phyloP scores from a whole-genome alignment of 306 rosid genomes.

The Citrullus colocynthis region DNA sequence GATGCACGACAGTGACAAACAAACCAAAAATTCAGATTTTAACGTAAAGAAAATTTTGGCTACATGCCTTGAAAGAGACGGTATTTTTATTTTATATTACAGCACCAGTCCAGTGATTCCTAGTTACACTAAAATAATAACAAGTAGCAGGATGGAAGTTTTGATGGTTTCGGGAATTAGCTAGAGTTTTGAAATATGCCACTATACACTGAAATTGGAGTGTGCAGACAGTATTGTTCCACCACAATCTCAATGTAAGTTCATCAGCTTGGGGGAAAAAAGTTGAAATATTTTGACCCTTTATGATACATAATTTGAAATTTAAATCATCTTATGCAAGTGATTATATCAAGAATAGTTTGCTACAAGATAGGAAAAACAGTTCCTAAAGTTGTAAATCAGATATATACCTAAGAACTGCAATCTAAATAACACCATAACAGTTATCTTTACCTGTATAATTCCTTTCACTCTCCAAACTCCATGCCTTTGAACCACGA shows the following conservation, averaged over 20 bases:
- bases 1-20: not conserved
- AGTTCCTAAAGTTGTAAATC: not conserved
- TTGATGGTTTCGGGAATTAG: not conserved
- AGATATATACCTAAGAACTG: not conserved
- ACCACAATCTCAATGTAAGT: not conserved
- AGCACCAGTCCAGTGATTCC: not conserved
- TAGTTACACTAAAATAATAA: not conserved
- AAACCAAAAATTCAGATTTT: not conserved
- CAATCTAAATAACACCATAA: not conserved
- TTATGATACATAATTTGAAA: not conserved
- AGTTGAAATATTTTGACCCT: not conserved
- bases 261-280: no score
- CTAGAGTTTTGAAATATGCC: not conserved
- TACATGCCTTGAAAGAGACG: not conserved
- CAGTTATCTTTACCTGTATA: constrained; percentile 49
- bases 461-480: constrained; percentile 97
- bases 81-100: not conserved
- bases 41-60: not conserved
- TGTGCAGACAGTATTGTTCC: not conserved
- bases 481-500: constrained; percentile 72
- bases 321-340: not conserved
- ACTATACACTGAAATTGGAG: not conserved
- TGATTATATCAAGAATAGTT: not conserved
- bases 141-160: not conserved
- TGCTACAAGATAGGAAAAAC: not conserved